phyloP scores from a whole-genome alignment of 305 asterid species.

The Striga hermonthica region DNA sequence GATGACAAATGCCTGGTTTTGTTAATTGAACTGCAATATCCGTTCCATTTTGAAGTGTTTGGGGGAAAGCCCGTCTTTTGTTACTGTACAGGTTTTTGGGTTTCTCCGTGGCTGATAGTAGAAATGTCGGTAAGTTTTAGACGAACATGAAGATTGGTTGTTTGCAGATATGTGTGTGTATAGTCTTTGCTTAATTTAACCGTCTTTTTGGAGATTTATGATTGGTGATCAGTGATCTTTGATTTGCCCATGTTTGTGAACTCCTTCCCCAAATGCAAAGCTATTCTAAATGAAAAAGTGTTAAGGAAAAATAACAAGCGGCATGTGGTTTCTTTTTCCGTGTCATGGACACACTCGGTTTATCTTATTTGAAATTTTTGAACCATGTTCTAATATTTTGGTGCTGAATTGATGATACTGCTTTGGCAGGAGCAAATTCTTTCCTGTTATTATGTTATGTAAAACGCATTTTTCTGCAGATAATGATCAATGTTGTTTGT shows the following conservation, averaged over 20 bases:
- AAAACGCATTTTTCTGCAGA: too few species aligned
- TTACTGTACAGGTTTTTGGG: not conserved
- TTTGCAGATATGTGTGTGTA: not conserved
- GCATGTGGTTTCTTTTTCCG: too few species aligned
- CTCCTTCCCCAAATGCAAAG: not conserved
- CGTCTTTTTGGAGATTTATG: conserved; percentile 11
- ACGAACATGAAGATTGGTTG: not conserved
- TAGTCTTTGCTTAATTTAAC: not conserved
- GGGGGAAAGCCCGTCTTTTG: not conserved
- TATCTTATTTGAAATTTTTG: too few species aligned
- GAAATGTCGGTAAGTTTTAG: not conserved
- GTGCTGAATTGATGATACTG: too few species aligned
- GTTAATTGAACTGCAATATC: too few species aligned
- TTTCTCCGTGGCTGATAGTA: not conserved
- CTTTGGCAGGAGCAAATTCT: too few species aligned
- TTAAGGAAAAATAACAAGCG: too few species aligned
- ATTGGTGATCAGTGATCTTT: not conserved
- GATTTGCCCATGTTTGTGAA: not conserved
- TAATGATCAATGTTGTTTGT: too few species aligned
- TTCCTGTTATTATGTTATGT: too few species aligned
- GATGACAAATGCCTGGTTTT: not conserved
- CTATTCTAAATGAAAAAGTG: too few species aligned
- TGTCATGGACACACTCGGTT: too few species aligned
- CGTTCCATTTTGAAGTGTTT: not conserved
- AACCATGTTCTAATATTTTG: too few species aligned